Evolutionary conservation across 2,329 filamentous ascomycete genomes (phyloP).

Genomic region (Aspergillus aculeatus): DNA sequence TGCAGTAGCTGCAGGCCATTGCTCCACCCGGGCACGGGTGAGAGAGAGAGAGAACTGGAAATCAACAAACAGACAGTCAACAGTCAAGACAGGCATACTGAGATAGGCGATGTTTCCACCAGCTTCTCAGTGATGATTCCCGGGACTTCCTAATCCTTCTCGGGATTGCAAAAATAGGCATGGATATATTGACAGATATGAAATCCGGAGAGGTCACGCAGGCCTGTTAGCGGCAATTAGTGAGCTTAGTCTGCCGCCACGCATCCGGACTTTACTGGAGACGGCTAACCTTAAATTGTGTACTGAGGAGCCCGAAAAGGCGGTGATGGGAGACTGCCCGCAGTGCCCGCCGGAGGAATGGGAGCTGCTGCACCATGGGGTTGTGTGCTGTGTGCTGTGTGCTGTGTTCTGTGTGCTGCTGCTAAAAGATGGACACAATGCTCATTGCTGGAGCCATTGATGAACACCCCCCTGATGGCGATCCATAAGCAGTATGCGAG

Average conservation of each 20-base stretch:
- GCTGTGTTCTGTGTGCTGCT: neutral
- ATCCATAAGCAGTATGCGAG: neutral
- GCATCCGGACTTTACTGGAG: slow-evolving; percentile 2
- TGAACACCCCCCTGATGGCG: neutral
- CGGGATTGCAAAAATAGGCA: neutral
- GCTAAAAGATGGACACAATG: neutral
- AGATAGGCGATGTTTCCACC: neutral
- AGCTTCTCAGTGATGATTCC: neutral
- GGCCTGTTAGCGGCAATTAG: neutral
- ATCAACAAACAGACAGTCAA: neutral
- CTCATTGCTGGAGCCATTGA: neutral
- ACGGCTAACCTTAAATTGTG: slow-evolving; percentile 6
- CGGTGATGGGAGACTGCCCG: neutral
- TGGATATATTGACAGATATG: neutral
- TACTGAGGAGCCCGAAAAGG: neutral
- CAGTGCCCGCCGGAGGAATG: neutral
- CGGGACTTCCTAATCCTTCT: neutral
- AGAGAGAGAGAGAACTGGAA: neutral
- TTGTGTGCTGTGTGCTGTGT: neutral
- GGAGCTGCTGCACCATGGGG: neutral
- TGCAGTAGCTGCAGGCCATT: neutral
- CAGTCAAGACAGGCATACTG: neutral
- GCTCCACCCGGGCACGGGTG: neutral
- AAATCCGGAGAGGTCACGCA: neutral
- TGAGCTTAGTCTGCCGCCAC: neutral